Evolutionary conservation across 1,284 basidiomycete species (phyloP).

Genomic region (Heliocybe sulcata): DNA sequence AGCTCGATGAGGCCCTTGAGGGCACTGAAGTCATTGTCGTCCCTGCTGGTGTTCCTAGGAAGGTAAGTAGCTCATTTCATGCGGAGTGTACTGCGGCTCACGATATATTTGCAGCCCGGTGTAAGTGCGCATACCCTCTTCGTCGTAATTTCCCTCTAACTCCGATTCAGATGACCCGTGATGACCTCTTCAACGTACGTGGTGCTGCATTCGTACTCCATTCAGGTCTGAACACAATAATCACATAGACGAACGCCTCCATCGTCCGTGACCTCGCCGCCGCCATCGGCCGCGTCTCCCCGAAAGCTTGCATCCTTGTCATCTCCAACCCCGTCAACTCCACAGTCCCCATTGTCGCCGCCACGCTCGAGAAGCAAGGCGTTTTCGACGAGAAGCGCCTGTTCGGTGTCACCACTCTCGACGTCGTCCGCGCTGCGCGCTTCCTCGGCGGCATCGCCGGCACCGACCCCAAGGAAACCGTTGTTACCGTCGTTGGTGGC

Average conservation of each 20-base stretch:
- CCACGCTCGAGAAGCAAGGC: constrained; percentile 88
- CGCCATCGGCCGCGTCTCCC: constrained; percentile 81
- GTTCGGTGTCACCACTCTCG: constrained; percentile 94
- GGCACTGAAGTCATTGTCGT: constrained; percentile 91
- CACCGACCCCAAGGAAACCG: constrained; percentile 58
- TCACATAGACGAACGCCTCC: constrained; percentile 78
- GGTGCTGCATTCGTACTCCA: background rate
- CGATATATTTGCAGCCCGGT: constrained; percentile 47
- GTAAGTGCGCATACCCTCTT: constrained; percentile 38
- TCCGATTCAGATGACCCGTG: constrained; percentile 79
- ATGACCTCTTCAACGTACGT: constrained; percentile 97
- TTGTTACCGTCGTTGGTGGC: constrained; percentile 89
- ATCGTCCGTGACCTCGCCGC: constrained; percentile 95
- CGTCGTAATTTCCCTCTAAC: constrained; percentile 18
- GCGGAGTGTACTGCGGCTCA: constrained; percentile 5
- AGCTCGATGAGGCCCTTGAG: constrained; percentile 82
- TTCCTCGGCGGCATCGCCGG: constrained; percentile 80
- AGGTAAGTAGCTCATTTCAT: constrained; percentile 46
- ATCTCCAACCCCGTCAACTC: constrained; percentile 97
- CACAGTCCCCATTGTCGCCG: constrained; percentile 96
- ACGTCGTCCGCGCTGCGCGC: constrained; percentile 92
- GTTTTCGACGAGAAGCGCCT: constrained; percentile 82
- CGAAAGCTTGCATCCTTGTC: constrained; percentile 88
- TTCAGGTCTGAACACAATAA: constrained; percentile 2
- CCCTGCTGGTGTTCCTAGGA: constrained; percentile 94